A percentile compares a stretch with the other conserved stretches of the same genome.
Conservation (phyloP, 2,329 filamentous ascomycete genomes). For the Piedraia hortae region DNA sequence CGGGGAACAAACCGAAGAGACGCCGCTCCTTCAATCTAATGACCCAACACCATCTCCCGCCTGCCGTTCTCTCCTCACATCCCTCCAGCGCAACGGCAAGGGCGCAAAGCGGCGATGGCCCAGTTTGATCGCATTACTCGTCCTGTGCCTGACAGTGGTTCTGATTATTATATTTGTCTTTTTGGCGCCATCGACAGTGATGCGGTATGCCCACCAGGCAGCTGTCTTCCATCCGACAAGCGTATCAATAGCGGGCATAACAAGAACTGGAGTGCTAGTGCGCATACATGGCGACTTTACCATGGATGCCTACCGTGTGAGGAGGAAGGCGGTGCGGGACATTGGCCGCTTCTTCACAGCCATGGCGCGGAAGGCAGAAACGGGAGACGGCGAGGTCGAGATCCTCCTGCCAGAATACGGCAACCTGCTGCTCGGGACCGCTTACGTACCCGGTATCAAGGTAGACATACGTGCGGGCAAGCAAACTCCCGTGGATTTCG, state of each 20-base stretch:
- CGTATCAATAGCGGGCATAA: slow-evolving; percentile 66
- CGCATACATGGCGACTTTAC: slow-evolving; percentile 58
- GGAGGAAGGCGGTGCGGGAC: slow-evolving; percentile 40
- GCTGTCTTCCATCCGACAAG: slow-evolving; percentile 58
- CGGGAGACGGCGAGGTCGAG: slow-evolving; percentile 39
- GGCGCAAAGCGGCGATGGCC: slow-evolving; percentile 35
- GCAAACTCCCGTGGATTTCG: slow-evolving; percentile 49
- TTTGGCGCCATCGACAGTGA: slow-evolving; percentile 49
- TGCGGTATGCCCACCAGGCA: slow-evolving; percentile 67
- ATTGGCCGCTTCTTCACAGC: slow-evolving; percentile 56
- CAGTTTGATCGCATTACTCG: slow-evolving; percentile 42
- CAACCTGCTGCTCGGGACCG: slow-evolving; percentile 49
- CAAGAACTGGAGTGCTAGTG: slow-evolving; percentile 45
- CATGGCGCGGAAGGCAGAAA: slow-evolving; percentile 52
- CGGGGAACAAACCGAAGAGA: slow-evolving; percentile 5
- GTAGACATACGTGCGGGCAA: slow-evolving; percentile 55
- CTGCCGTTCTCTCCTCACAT: too few relatives aligned
- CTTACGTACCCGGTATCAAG: slow-evolving; percentile 44
- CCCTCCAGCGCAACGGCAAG: slow-evolving; percentile 9
- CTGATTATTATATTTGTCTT: slow-evolving; percentile 54
- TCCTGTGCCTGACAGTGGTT: slow-evolving; percentile 35
- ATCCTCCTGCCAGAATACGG: slow-evolving; percentile 66
- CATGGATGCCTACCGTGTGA: slow-evolving; percentile 52
- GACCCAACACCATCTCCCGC: too few relatives aligned
- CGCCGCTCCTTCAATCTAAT: slow-evolving; percentile 4